These are phyloP conservation scores for Sporothrix protearum DNA, from an alignment of 2,329 filamentous ascomycete species.

Conservation along the genomic window DNA sequence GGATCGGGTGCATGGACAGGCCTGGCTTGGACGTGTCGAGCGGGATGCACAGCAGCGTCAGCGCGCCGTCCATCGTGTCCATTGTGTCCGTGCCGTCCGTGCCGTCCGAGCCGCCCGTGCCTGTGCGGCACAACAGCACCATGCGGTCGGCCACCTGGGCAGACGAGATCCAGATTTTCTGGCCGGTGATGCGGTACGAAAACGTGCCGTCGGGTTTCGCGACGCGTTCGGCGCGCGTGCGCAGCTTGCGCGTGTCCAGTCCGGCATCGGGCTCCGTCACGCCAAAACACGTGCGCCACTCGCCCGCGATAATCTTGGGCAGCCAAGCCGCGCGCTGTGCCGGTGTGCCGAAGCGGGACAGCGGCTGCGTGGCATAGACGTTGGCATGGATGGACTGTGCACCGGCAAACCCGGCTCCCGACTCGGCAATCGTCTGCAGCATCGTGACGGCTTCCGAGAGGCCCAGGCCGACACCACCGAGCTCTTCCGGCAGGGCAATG, in stretches of 20 bases:
- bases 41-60: conserved; percentile 78
- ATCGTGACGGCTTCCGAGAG: conserved; percentile 84
- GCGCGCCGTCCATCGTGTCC: conserved; percentile 50
- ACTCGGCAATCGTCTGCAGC: conserved; percentile 75
- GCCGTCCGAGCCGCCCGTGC: not conserved
- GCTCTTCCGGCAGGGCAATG: conserved; percentile 69
- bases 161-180: conserved; percentile 88
- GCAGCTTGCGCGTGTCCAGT: conserved; percentile 69
- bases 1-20: conserved; percentile 67
- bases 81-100: conserved; percentile 49
- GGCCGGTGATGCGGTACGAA: conserved; percentile 65
- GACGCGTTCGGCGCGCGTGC: conserved; percentile 57
- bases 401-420: conserved; percentile 72
- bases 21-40: conserved; percentile 59
- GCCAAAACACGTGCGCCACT: conserved; percentile 72
- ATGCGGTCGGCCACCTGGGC: conserved; percentile 80
- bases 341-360: conserved; percentile 67
- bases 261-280: conserved; percentile 82
- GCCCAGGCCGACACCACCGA: conserved; percentile 71
- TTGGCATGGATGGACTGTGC: conserved; percentile 62
- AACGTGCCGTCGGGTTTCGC: conserved; percentile 40
- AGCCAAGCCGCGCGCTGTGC: conserved; percentile 63
- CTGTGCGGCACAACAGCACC: conserved; percentile 74
- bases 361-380: conserved; percentile 71
- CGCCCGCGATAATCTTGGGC: conserved; percentile 67